Evolutionary conservation across 2,329 filamentous ascomycete species (phyloP), one percentile per base, ranked within the genome.

Genomic region (Lasiodiplodia sp.): DNA sequence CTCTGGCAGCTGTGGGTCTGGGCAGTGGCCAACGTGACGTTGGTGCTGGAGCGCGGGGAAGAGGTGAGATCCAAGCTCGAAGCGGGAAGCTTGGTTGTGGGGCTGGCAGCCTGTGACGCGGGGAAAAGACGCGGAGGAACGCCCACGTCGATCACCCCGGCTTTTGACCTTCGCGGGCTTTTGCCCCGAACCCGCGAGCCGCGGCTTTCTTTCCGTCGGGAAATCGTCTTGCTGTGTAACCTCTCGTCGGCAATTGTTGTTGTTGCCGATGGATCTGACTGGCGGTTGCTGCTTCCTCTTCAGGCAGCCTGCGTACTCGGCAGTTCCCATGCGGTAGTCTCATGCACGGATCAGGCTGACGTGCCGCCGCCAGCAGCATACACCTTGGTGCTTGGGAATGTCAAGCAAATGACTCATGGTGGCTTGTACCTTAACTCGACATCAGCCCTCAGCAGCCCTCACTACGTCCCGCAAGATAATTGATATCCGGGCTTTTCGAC

Each of bases 141-240:
- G 31, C 31, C 31, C 31, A 34, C 31, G 60, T 18, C 28, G 60
- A 64, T 64, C 60, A 21, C n/a, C 31, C 60, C 28, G 16, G 12
- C 23, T 28, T 23, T 64, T 52, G 44, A 31, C 18, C 18, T 64
- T 47, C 44, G 31, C 4, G 60, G 5, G 47, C 52, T 44, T 64
- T 64, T 64, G 60, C 44, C 44, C 47, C 60, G 60, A 64, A 4
- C 4, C 0, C 12, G 40, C 21, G 25, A 38, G 12, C 25, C 60
- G 60, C 60, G 60, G 60, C n/a, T n/a, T 64, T 64, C 60, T 38
- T n/a, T 52, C 60, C 60, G 60, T 47, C 47, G 28, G 28, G 57
- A 3, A 58, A 25, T 14, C 18, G 3, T 56, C 53, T 31, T 16
- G 25, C 23, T 14, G 31, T 40, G 55, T 23, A 40, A 58, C 34